phyloP scores from a whole-genome alignment of 192 early-diverging fungal species.

The Diversispora epigaea region DNA sequence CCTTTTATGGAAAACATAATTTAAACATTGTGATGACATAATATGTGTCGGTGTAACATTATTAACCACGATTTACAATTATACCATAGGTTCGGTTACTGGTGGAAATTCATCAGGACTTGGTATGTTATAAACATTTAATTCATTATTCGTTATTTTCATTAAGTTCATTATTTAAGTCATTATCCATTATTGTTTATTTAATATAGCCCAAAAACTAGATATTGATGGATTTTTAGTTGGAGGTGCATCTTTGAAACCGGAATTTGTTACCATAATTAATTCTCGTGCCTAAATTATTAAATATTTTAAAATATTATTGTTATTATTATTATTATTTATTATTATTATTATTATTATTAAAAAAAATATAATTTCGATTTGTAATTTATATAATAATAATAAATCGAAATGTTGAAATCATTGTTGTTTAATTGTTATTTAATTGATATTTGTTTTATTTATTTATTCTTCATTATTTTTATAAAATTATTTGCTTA shows the following conservation, averaged over 20 bases:
- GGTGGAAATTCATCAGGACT: constrained; percentile 81
- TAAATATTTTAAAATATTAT: no score
- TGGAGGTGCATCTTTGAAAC: constrained; percentile 96
- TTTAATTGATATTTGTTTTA: no score
- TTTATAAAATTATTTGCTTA: no score
- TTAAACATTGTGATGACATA: not conserved
- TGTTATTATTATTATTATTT: no score
- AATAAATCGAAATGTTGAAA: no score
- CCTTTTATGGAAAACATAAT: not conserved
- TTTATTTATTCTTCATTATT: no score
- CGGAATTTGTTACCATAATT: constrained; percentile 73
- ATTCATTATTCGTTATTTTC: not conserved
- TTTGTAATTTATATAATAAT: no score
- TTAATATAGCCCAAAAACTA: constrained; percentile 58
- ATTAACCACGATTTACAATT: not conserved
- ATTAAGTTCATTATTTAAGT: not conserved
- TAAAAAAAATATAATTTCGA: no score
- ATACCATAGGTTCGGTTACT: constrained; percentile 74
- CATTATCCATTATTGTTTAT: not conserved
- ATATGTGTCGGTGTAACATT: not conserved
- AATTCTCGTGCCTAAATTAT: no score
- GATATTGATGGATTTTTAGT: constrained; percentile 99
- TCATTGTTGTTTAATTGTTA: no score
- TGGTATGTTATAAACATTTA: constrained; percentile 35
- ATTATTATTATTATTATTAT: no score